These are phyloP conservation scores for Nevesoporus exiguus DNA, from an alignment of 768 basidiomycete genomes.

Conservation along the genomic window DNA sequence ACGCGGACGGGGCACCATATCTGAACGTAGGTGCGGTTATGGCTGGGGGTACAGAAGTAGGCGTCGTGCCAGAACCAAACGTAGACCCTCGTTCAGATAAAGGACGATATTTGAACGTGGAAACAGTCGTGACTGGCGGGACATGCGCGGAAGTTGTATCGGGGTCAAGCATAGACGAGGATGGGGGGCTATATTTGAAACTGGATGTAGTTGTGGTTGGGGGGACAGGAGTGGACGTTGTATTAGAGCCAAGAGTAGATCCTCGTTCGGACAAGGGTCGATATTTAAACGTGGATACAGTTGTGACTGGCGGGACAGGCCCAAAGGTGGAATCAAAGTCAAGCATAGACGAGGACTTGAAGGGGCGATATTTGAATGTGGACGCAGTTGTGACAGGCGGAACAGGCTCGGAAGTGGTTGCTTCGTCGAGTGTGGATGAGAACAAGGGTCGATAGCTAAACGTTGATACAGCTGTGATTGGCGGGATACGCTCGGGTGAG, in stretches of 20 bases:
- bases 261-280: not conserved
- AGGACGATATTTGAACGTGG: not conserved
- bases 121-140: not conserved
- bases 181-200: not conserved
- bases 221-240: not conserved
- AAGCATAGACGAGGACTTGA: not conserved
- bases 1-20: not conserved
- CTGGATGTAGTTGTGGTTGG: not conserved
- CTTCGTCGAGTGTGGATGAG: not conserved
- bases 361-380: not conserved
- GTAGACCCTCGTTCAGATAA: not conserved
- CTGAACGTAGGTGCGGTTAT: not conserved
- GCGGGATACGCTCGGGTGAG: not conserved
- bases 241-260: too few species aligned
- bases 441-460: not conserved
- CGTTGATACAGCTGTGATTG: not conserved
- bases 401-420: not conserved
- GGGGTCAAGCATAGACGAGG: not conserved
- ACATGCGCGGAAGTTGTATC: not conserved
- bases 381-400: not conserved
- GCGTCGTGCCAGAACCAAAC: not conserved
- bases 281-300: conserved; percentile 2
- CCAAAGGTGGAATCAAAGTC: not conserved
- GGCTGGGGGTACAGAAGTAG: not conserved
- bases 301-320: not conserved